phyloP scores from a whole-genome alignment of 2,329 filamentous ascomycete species.

The Alternaria viburni region DNA sequence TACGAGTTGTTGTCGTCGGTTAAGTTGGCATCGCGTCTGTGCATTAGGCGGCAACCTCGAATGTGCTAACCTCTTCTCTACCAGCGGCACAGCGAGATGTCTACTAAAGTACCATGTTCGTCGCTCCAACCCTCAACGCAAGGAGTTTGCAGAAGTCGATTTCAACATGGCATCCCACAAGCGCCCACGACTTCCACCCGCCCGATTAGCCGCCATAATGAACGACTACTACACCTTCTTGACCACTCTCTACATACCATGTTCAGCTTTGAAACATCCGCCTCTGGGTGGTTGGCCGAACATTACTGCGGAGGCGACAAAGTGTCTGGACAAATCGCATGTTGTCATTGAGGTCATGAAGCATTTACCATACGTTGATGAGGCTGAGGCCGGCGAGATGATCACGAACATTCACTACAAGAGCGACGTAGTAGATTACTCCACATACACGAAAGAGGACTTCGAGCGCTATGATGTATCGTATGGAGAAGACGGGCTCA shows the following conservation, averaged over 20 bases:
- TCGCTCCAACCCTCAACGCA: not conserved
- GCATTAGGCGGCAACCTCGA: not conserved
- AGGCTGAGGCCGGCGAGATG: not conserved
- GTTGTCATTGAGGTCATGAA: slow-evolving; percentile 14
- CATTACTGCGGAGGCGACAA: slow-evolving; percentile 7
- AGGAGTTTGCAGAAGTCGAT: not conserved
- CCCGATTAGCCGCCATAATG: slow-evolving; percentile 7
- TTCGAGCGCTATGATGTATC: not conserved
- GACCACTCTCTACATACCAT: slow-evolving; percentile 10
- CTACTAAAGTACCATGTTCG: not conserved
- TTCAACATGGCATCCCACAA: not conserved
- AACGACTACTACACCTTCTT: slow-evolving; percentile 17
- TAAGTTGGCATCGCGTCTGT: not conserved
- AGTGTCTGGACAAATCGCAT: not conserved
- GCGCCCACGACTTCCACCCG: not conserved
- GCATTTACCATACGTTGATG: slow-evolving; percentile 15
- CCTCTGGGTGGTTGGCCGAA: slow-evolving; percentile 14
- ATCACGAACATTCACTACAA: slow-evolving; percentile 11
- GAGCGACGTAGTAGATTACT: slow-evolving; percentile 8
- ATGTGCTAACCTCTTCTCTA: not conserved
- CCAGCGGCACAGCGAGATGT: not conserved
- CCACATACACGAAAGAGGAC: not conserved
- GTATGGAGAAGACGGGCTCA: not conserved
- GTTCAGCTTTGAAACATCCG: slow-evolving; percentile 5
- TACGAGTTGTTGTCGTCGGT: not conserved